phyloP scores from a whole-genome alignment of 768 basidiomycete genomes.

The Thelephora ganbajun region DNA sequence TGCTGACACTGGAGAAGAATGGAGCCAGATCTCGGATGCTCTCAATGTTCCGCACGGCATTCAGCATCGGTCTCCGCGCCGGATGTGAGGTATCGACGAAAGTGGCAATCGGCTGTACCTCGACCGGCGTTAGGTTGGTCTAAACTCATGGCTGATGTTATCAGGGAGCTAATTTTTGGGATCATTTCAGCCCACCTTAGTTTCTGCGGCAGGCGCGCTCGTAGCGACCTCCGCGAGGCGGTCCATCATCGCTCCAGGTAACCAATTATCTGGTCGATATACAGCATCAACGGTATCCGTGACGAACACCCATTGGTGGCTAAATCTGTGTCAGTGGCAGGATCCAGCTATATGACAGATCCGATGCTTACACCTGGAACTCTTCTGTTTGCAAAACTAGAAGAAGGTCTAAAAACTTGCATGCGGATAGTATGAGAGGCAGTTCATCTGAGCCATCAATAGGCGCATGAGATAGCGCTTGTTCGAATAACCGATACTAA shows the following conservation, averaged over 20 bases:
- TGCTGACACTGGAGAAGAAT: slow-evolving; percentile 85
- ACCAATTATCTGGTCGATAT: slow-evolving; percentile 73
- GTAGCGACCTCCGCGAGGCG: slow-evolving; percentile 73
- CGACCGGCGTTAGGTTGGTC: too few species aligned
- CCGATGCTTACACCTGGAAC: slow-evolving; percentile 71
- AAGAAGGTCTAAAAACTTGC: slow-evolving; percentile 90
- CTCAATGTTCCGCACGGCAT: slow-evolving; percentile 55
- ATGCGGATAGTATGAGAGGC: slow-evolving; percentile 70
- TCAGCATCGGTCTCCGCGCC: slow-evolving; percentile 66
- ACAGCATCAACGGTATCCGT: slow-evolving; percentile 95
- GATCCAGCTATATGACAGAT: neutral
- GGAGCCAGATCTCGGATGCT: slow-evolving; percentile 77
- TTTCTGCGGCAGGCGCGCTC: slow-evolving; percentile 40
- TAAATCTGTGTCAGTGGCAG: slow-evolving; percentile 15
- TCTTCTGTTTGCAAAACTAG: slow-evolving; percentile 90
- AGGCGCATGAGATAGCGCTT: slow-evolving; percentile 54
- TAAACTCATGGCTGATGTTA: too few species aligned
- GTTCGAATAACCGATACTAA: slow-evolving; percentile 85
- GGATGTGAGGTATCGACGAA: slow-evolving; percentile 19
- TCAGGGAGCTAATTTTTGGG: too few species aligned
- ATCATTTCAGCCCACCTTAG: slow-evolving; percentile 10
- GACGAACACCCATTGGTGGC: slow-evolving; percentile 97
- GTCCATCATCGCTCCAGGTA: slow-evolving; percentile 83
- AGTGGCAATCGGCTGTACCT: neutral
- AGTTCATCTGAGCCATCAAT: slow-evolving; percentile 79